Evolutionary conservation across 768 basidiomycete genomes (phyloP), one percentile per base, ranked within the genome.

Genomic region (Atractiella rhizophila): DNA sequence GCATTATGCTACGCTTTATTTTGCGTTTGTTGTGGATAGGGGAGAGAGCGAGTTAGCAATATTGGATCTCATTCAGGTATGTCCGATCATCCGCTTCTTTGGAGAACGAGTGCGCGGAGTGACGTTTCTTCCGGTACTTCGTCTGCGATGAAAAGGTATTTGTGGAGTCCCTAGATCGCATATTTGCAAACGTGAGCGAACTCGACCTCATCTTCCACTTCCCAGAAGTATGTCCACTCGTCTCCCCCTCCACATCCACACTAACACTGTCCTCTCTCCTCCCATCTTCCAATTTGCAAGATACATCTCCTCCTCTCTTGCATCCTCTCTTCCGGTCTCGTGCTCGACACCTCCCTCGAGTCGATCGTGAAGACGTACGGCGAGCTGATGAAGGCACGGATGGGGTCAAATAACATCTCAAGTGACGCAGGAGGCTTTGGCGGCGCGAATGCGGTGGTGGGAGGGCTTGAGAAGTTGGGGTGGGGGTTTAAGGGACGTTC

Each of bases 141-240:
- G 8, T 40, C 39, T n/a, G n/a, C n/a, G n/a, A n/a, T n/a, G n/a
- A n/a, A n/a, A 47, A 86, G 86, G 91, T 98, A 15, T 83, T 98
- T 54, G 91, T 98, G 43, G 91, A 98, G 63, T 76, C 81, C 3
- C 66, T 98, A 27, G 91, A 98, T 59, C 67, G 83, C 28, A 74
- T 82, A 13, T 98, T 96, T 56, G 83, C 91, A 64, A 96, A 94
- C 54, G 91, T 98, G 0, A 96, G 91, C 60, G 91, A 98, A 59
- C 65, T 98, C 33, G 91, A 98, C 58, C 67, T 98, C 11, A 86
- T 98, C 37, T 98, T 96, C 59, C 86, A 94, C 58, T 98, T 94
- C 54, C 91, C 96, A 57, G 85, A 96, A 67, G 86, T 81, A 50
- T 25, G 67, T 46, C 23, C 24, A 5, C 25, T 7, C 2, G 31